Evolutionary conservation across 495 filamentous ascomycete genomes (phyloP).

Genomic region (Penicillium tannophilum): DNA sequence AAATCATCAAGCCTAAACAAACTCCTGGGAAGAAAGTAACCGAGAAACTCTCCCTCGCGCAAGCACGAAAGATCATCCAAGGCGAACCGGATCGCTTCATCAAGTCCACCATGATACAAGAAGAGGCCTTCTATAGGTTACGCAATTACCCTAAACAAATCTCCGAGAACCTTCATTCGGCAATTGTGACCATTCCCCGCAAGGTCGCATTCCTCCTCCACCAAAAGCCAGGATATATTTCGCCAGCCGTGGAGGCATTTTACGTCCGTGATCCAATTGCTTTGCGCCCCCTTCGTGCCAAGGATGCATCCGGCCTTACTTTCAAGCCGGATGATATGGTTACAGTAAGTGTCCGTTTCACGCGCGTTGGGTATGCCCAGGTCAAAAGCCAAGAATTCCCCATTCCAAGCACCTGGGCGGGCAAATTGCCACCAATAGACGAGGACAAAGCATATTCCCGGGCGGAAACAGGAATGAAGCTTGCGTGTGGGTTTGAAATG

Average conservation of each 20-base stretch:
- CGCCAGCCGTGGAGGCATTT: slow-evolving; percentile 85
- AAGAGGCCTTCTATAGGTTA: slow-evolving; percentile 87
- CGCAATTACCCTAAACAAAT: slow-evolving; percentile 80
- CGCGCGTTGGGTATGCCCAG: slow-evolving; percentile 87
- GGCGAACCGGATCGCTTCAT: slow-evolving; percentile 55
- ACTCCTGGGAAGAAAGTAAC: slow-evolving; percentile 38
- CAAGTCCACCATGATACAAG: slow-evolving; percentile 71
- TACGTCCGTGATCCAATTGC: slow-evolving; percentile 87
- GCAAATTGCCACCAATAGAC: slow-evolving; percentile 37
- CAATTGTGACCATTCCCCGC: slow-evolving; percentile 72
- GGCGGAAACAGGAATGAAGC: slow-evolving; percentile 84
- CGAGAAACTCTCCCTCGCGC: slow-evolving; percentile 55
- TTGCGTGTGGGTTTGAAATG: slow-evolving; percentile 91
- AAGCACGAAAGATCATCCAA: slow-evolving; percentile 61
- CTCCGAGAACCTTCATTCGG: slow-evolving; percentile 67
- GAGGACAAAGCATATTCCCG: slow-evolving; percentile 42
- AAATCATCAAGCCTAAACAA: slow-evolving; percentile 66
- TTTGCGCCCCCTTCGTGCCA: slow-evolving; percentile 65
- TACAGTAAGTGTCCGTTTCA: slow-evolving; percentile 75
- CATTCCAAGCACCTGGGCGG: slow-evolving; percentile 63
- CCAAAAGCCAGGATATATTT: slow-evolving; percentile 68
- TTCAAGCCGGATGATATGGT: slow-evolving; percentile 83
- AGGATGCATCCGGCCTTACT: slow-evolving; percentile 41
- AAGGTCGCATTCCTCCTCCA: slow-evolving; percentile 82
- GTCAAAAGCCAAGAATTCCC: slow-evolving; percentile 86